Conservation (phyloP, 257 asterid species). For the Nicotiana tabacum region DNA sequence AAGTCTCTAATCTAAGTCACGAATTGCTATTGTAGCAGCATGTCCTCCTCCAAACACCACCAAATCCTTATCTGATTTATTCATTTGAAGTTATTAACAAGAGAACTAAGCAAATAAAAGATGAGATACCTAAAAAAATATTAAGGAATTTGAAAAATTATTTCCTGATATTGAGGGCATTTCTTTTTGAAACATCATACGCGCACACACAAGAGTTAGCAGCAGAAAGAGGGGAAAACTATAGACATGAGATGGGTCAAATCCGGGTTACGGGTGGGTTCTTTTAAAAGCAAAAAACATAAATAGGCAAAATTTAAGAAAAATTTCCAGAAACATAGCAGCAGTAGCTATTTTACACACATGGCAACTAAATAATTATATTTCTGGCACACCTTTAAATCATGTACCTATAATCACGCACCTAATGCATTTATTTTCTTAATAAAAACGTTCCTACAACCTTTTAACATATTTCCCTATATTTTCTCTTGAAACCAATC, state of each 20-base stretch:
- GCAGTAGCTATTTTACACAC: too few species aligned
- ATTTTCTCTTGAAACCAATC: too few species aligned
- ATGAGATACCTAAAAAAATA: background rate
- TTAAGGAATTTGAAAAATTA: background rate
- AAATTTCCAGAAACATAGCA: too few species aligned
- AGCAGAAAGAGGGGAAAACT: background rate
- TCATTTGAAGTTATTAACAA: conserved; percentile 12
- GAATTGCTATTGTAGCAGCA: conserved; percentile 87
- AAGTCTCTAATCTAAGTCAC: conserved; percentile 20
- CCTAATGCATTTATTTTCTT: too few species aligned
- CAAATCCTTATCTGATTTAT: conserved; percentile 52
- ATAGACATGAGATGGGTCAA: background rate
- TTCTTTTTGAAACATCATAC: background rate
- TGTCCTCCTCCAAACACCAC: conserved; percentile 93
- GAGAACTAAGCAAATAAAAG: background rate
- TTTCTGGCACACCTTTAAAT: too few species aligned
- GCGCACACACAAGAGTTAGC: background rate
- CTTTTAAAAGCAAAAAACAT: too few species aligned
- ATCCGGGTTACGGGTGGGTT: too few species aligned
- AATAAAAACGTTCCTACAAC: too few species aligned
- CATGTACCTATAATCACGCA: too few species aligned
- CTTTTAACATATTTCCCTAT: too few species aligned
- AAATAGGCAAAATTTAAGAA: too few species aligned
- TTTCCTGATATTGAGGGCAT: background rate
- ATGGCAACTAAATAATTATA: too few species aligned